These are phyloP conservation scores for Cryptosporidium viatorum DNA, from an alignment of 169 alveolate species.

Conservation along the genomic window DNA sequence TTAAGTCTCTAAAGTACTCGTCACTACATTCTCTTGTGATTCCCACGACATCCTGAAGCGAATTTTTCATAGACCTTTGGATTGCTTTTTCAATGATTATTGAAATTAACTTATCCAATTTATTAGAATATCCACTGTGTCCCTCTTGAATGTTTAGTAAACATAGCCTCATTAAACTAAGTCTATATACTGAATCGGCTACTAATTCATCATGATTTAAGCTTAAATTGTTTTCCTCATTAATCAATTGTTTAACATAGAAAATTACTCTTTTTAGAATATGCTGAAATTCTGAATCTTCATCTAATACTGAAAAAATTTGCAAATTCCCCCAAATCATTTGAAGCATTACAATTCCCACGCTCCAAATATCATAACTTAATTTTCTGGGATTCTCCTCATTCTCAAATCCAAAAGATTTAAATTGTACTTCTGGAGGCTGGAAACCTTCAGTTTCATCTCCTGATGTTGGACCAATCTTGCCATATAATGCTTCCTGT, in stretches of 20 bases:
- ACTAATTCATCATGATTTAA: conserved; percentile 2
- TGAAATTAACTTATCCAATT: conserved; percentile 16
- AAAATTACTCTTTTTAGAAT: conserved; percentile 6
- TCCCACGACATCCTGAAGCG: conserved; percentile 24
- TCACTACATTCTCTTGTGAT: conserved; percentile 29
- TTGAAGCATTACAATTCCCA: conserved; percentile 54
- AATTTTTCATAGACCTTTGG: background rate
- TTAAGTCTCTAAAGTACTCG: background rate
- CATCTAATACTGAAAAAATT: conserved; percentile 52
- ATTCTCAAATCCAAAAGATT: conserved; percentile 14
- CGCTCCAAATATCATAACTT: conserved; percentile 63
- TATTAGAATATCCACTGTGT: conserved; percentile 3
- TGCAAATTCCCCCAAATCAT: conserved; percentile 66
- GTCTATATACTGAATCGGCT: conserved; percentile 46
- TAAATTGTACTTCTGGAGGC: conserved; percentile 73
- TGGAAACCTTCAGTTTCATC: conserved; percentile 74
- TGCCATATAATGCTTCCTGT: conserved; percentile 41
- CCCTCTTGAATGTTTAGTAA: conserved; percentile 1
- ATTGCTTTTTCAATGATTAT: conserved; percentile 4
- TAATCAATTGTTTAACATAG: conserved; percentile 7
- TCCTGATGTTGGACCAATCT: conserved; percentile 25
- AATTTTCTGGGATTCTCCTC: background rate
- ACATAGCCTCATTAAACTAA: conserved; percentile 62
- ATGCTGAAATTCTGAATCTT: conserved; percentile 67
- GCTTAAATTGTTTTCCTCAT: background rate